Base-by-base conservation (phyloP, 208 protist genomes). In the Trypanosoma melophagium region DNA sequence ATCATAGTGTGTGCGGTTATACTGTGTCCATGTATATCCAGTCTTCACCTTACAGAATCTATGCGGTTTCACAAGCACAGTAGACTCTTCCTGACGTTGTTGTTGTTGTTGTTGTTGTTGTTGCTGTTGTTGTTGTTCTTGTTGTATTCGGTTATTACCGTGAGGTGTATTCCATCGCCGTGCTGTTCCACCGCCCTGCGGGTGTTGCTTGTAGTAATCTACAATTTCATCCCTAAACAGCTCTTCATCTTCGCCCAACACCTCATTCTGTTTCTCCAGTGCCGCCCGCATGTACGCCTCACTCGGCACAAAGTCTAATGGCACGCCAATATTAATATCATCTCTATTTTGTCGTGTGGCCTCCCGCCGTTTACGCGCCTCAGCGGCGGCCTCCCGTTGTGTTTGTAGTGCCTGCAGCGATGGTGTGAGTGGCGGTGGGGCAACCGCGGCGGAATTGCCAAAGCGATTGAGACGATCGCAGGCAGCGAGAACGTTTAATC, bases 1-100 rank as follows among this genome's bases (percentile, higher is more conserved):
- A 80, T 98, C 96, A 78, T 99, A 99, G 76, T 99, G 98, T 49
- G 96, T 99, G 68, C 96, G 89, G 75, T 99, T 99, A 87, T 99
- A 99, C 80, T 96, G 93, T 47, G 96, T 98, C 94, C 96, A 99
- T 66, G 98, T 97, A 76, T 97, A 99, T 22, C 98, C 98, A 1
- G 95, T 98, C 79, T 98, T 95, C 17, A 99, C 97, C 55, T 98
- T 97, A 82, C 98, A 99, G 86, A 98, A 99, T 74, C 98, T 99
- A 47, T 97, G 82, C 22, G 99, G 99, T 83, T 99, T 99, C 65
- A 95, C 66, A 10, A 95, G 77, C 51, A 52, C 49, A 4, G 38
- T 44, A 51, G 58, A 58, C 31, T 58, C 54, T 21, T 51, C 62
- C 10, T 3, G 21, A n/a, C 62, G 42, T 17, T 60, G 49, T 60